Conservation (phyloP, 441 rosid species). For the Erodium texanum region DNA sequence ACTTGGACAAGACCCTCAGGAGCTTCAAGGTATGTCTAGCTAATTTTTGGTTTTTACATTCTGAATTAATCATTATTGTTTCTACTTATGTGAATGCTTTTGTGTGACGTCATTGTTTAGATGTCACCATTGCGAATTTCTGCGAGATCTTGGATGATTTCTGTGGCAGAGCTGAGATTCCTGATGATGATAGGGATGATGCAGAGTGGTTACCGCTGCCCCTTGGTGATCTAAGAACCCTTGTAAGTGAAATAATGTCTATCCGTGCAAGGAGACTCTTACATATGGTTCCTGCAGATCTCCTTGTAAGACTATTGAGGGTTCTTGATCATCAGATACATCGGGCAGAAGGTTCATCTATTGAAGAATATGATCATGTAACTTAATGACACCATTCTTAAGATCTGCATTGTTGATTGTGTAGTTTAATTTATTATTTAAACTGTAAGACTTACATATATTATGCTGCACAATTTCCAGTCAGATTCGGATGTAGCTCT, state of each 20-base stretch:
- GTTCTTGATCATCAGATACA: slow-evolving; percentile 94
- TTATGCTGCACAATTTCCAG: slow-evolving; percentile 32
- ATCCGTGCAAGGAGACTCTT: slow-evolving; percentile 73
- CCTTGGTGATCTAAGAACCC: slow-evolving; percentile 52
- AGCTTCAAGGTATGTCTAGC: slow-evolving; percentile 59
- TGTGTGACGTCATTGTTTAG: slow-evolving; percentile 28
- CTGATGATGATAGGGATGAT: slow-evolving; percentile 77
- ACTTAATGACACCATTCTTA: slow-evolving; percentile 27
- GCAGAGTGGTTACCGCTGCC: slow-evolving; percentile 76
- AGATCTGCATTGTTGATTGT: neutral
- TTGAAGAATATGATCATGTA: slow-evolving; percentile 64
- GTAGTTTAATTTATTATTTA: neutral
- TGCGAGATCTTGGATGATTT: slow-evolving; percentile 75
- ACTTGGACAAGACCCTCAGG: slow-evolving; percentile 51
- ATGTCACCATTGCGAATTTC: slow-evolving; percentile 57
- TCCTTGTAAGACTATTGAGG: slow-evolving; percentile 58
- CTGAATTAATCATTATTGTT: slow-evolving; percentile 12
- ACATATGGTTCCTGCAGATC: slow-evolving; percentile 77
- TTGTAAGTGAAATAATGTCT: slow-evolving; percentile 73
- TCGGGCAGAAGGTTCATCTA: slow-evolving; percentile 88
- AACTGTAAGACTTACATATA: neutral
- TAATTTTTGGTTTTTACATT: slow-evolving; percentile 10
- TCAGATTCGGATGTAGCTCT: slow-evolving; percentile 63
- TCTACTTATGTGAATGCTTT: slow-evolving; percentile 20
- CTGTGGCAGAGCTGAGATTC: slow-evolving; percentile 69